Base-by-base conservation (phyloP, 768 basidiomycete genomes). In the Candolleomyces efflorescens region DNA sequence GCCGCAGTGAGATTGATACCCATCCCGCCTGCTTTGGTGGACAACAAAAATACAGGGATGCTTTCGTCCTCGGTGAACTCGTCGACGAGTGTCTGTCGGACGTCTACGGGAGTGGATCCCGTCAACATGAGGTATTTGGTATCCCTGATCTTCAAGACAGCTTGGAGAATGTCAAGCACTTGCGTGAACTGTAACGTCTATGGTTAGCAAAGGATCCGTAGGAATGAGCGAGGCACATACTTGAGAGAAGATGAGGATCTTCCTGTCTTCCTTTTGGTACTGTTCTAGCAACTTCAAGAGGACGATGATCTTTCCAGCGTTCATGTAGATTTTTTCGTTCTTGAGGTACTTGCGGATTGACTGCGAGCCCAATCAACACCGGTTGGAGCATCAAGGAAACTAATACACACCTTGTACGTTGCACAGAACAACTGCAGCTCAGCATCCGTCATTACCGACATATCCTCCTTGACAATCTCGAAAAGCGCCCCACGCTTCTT, bases 381-480 rank as follows among this genome's bases (percentile, higher is more conserved):
- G 22, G 20, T 56, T 38, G 3, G 22, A 15, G 36, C 17, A 46
- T 37, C 20, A 24, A 37, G 47, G n/a, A 45, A 3, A 37, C 18
- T 26, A 39, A 57, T 59, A 65, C 79, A 41, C 55, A 94, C 94
- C 82, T 91, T 93, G 75, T 96, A 96, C 11, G 85, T 84, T 50
- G 82, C 80, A 65, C 89, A 90, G 68, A 95, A 96, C 43, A 83
- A 72, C 65, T 97, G 93, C 37, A 99, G 77, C 73, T 98, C 97
- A 7, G 94, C 89, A 71, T 99, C 97, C 45, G 94, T 96, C 96
- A 98, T 98, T 18, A 97, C 89, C 64, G 90, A 84, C 90, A 99
- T 93, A 71, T 99, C 97, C 70, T 99, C 97, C 68, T 93, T 92
- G 52, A 99, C 93, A 60, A 86, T 83, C 32, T 94, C 84, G 64